Conservation (phyloP, 129 eudicot species). For the Gnaphalium uliginosum region DNA sequence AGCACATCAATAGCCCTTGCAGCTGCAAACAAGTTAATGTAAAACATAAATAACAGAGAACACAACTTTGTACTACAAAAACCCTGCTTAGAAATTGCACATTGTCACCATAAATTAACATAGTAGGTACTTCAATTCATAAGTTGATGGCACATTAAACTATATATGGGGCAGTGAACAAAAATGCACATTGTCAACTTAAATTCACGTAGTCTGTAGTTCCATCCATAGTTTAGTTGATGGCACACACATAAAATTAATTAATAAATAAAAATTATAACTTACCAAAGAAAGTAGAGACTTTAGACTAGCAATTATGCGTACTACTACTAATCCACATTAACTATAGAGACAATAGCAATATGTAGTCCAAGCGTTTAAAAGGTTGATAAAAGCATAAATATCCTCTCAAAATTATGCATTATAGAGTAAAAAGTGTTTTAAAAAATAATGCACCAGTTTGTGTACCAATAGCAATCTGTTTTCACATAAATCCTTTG, state of each 20-base stretch:
- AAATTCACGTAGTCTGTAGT: background rate
- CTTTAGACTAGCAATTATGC: background rate
- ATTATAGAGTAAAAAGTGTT: background rate
- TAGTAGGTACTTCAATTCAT: background rate
- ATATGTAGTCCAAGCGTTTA: no score
- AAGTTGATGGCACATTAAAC: background rate
- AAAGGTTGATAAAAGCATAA: background rate
- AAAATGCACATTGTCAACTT: background rate
- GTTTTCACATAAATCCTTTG: background rate
- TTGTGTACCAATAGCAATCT: background rate
- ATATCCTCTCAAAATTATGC: background rate
- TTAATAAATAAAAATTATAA: no score
- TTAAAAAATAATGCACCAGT: background rate
- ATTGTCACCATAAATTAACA: background rate
- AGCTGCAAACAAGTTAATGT: slow-evolving; percentile 41
- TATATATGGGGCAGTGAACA: no score
- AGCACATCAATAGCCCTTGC: slow-evolving; percentile 68
- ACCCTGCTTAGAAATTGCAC: background rate
- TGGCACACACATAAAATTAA: background rate
- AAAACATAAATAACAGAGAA: background rate
- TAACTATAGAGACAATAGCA: background rate
- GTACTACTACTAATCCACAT: no score
- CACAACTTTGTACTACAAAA: background rate
- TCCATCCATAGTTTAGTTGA: background rate
- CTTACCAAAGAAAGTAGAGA: background rate